Percentiles rank a stretch among this genome's conserved stretches.
These are phyloP conservation scores for Pyrenophora teres DNA, from an alignment of 2,329 filamentous ascomycete species.

Conservation along the genomic window DNA sequence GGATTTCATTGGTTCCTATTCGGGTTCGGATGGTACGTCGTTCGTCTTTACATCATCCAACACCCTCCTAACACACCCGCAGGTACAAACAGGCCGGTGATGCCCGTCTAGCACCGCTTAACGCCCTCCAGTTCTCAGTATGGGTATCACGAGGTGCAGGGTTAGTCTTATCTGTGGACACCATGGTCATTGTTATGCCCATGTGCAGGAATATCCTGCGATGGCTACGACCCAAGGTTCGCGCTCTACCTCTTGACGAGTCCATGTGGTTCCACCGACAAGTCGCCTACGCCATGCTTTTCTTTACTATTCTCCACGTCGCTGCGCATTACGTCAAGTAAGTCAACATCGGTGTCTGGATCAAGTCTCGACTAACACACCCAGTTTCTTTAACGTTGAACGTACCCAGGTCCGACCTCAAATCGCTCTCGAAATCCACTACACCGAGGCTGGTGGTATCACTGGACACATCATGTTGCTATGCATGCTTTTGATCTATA, in stretches of 20 bases:
- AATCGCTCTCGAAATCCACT: slow-evolving; percentile 88
- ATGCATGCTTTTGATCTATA: slow-evolving; percentile 99
- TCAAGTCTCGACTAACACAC: slow-evolving; percentile 15
- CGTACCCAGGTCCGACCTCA: slow-evolving; percentile 78
- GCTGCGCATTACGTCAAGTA: slow-evolving; percentile 91
- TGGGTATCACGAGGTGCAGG: slow-evolving; percentile 96
- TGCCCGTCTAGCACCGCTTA: slow-evolving; percentile 72
- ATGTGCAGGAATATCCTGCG: slow-evolving; percentile 92
- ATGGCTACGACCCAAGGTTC: slow-evolving; percentile 81
- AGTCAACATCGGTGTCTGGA: slow-evolving; percentile 35
- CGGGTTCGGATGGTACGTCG: slow-evolving; percentile 77
- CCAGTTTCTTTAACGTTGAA: slow-evolving; percentile 93
- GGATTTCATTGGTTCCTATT: slow-evolving; percentile 78
- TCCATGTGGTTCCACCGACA: slow-evolving; percentile 97
- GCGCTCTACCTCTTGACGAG: slow-evolving; percentile 92
- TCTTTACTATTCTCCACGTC: slow-evolving; percentile 81
- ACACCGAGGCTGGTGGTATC: slow-evolving; percentile 83
- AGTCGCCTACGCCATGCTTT: slow-evolving; percentile 82
- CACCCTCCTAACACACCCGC: slow-evolving; percentile 8
- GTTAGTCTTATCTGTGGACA: slow-evolving; percentile 81
- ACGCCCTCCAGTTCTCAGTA: slow-evolving; percentile 82
- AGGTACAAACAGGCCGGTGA: slow-evolving; percentile 82
- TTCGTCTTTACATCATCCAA: slow-evolving; percentile 21
- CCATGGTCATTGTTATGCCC: slow-evolving; percentile 84
- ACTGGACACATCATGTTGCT: slow-evolving; percentile 97